Base-by-base conservation (phyloP, 2,329 filamentous ascomycete genomes). In the Pseudogymnoascus sp. region DNA sequence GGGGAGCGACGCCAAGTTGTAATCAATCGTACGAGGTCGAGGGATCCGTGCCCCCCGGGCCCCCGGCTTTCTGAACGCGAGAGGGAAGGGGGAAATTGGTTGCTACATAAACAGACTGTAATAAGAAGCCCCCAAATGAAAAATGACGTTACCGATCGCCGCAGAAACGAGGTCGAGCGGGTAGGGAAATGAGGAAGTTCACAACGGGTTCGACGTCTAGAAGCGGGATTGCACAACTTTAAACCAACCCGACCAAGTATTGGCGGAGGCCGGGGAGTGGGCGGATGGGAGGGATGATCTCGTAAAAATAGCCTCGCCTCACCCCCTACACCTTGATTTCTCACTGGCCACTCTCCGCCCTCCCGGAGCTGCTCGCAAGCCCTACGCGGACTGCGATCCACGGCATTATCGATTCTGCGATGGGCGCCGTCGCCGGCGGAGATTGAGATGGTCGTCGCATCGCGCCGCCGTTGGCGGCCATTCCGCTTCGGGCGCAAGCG, bases 151-250 rank as follows among this genome's bases (percentile, higher is more conserved):
- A 21, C 40, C 40, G 40, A 42, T 42, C 40, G 40, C 21, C 40
- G 19, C 4, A n/a, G 4, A 40, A 40, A 40, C 3, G n/a, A n/a
- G 7, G 37, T 19, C 7, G 7, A 11, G 21, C 42, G 42, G 42
- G 42, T 56, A 56, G 7, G n/a, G 50, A 56, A 56, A 56, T 33
- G 50, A 56, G 29, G 50, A 56, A 10, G 10, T 33, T 56, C 29
- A 33, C 5, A 3, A 56, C 9, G 10, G 17, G 15, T 31, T 56
- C n/a, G 17, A 56, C n/a, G 50, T 56, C 50, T 56, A 35, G 50
- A 56, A 56, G 50, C 50, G 29, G 29, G 50, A 56, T 56, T 56
- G 50, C 29, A 33, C 50, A 56, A 56, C 50, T 56, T 33, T 56
- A 56, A 56, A 56, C 29, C 50, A 19, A 29, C 29, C 17, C 50